These are phyloP conservation scores for Tricholoma matsutake DNA, from an alignment of 768 basidiomycete genomes.

Conservation along the genomic window DNA sequence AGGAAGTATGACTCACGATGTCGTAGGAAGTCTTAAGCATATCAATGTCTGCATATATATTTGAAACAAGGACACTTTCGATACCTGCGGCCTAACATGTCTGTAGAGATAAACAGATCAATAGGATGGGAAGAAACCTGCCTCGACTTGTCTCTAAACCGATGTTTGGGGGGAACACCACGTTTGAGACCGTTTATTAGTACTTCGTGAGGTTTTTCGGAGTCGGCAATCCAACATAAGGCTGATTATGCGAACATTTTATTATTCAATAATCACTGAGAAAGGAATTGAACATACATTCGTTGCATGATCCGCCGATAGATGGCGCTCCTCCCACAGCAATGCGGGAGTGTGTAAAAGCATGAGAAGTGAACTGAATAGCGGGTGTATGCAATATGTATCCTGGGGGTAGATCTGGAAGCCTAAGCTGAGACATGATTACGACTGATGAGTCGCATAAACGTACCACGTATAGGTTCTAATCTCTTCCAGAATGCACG, in stretches of 20 bases:
- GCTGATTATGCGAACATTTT: constrained; percentile 39
- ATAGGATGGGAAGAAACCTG: constrained; percentile 19
- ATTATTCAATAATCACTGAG: neutral
- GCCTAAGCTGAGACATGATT: neutral
- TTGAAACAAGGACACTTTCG: constrained; percentile 51
- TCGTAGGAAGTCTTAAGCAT: constrained; percentile 11
- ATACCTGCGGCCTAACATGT: constrained; percentile 44
- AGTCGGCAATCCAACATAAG: constrained; percentile 65
- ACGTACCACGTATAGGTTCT: constrained; percentile 38
- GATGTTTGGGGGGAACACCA: constrained; percentile 71
- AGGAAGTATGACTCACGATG: constrained; percentile 14
- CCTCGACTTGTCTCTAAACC: constrained; percentile 62
- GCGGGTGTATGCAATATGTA: constrained; percentile 49
- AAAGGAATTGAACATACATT: constrained; percentile 44
- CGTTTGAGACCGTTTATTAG: constrained; percentile 79
- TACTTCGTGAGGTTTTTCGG: constrained; percentile 48
- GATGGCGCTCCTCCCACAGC: constrained; percentile 23
- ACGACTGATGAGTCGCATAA: neutral
- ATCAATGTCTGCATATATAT: constrained; percentile 34
- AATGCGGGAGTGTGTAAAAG: constrained; percentile 58
- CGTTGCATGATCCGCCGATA: constrained; percentile 56
- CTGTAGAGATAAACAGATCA: neutral
- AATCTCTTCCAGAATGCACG: constrained; percentile 65
- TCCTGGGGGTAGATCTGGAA: constrained; percentile 41
- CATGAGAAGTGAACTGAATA: constrained; percentile 55